These are phyloP conservation scores for Lecanicillium sp. DNA, from an alignment of 2,329 filamentous ascomycete genomes.

Conservation along the genomic window DNA sequence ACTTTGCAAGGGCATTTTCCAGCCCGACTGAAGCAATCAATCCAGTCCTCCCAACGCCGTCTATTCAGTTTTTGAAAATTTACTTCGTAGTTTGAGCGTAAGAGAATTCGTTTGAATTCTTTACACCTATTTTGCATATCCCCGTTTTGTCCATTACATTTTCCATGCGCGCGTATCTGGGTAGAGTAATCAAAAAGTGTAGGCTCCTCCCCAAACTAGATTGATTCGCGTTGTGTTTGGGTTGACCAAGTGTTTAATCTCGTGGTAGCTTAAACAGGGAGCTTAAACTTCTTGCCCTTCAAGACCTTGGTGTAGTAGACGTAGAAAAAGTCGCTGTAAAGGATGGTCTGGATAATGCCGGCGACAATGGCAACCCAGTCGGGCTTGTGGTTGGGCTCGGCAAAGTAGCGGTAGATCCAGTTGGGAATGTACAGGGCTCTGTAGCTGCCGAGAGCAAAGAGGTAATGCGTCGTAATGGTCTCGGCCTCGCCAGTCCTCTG, in stretches of 20 bases:
- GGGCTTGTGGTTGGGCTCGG: constrained; percentile 60
- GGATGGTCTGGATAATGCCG: constrained; percentile 82
- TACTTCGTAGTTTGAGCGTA: too few relatives aligned
- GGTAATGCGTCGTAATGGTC: constrained; percentile 98
- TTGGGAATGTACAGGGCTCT: constrained; percentile 95
- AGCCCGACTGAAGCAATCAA: constrained; percentile 4
- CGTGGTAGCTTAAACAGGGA: constrained; percentile 60
- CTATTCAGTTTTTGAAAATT: constrained; percentile 2
- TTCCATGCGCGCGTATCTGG: too few relatives aligned
- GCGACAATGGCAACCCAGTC: constrained; percentile 85
- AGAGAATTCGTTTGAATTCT: too few relatives aligned
- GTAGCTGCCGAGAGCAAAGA: constrained; percentile 88
- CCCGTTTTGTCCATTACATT: too few relatives aligned
- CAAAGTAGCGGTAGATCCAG: constrained; percentile 88
- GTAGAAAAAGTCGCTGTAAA: constrained; percentile 99
- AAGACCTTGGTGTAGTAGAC: constrained; percentile 97
- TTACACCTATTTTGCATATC: too few relatives aligned
- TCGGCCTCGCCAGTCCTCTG: constrained; percentile 96
- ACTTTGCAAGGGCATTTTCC: background rate
- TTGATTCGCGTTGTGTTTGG: too few relatives aligned
- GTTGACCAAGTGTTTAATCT: too few relatives aligned
- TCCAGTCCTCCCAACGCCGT: constrained; percentile 7
- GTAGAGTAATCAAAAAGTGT: too few relatives aligned
- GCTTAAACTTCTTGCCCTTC: constrained; percentile 81
- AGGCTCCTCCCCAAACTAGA: too few relatives aligned